phyloP scores from a whole-genome alignment of 768 basidiomycete genomes.

The Hortiboletus flavorubellus region DNA sequence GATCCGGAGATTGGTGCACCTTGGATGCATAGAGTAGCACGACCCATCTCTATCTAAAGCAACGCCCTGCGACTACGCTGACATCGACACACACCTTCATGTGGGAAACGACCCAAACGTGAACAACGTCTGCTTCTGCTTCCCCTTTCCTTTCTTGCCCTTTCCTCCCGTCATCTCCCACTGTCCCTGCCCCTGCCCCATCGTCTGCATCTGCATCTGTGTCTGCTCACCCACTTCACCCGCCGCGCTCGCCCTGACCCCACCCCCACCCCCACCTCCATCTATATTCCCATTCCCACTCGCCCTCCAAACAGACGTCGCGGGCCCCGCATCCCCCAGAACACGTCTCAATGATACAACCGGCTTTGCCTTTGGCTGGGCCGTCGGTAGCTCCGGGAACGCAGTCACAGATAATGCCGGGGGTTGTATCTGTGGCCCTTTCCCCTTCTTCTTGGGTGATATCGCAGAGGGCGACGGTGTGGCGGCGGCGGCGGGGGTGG shows the following conservation, averaged over 20 bases:
- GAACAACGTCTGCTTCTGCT: conserved; percentile 84
- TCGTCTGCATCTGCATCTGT: background rate
- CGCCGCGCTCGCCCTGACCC: background rate
- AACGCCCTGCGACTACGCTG: too few species aligned
- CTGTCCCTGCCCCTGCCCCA: background rate
- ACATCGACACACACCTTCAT: conserved; percentile 9
- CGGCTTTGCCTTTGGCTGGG: conserved; percentile 40
- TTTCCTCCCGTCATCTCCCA: conserved; percentile 31
- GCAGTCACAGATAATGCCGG: conserved; percentile 50
- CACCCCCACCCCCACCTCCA: background rate
- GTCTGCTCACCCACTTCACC: background rate
- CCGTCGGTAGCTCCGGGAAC: conserved; percentile 69
- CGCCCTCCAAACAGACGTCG: conserved; percentile 31
- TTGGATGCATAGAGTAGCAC: too few species aligned
- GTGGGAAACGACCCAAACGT: conserved; percentile 52
- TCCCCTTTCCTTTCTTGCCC: conserved; percentile 76
- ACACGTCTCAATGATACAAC: conserved; percentile 64
- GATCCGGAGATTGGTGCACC: too few species aligned
- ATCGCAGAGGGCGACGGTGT: background rate
- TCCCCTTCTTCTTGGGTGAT: conserved; percentile 11
- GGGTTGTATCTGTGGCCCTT: conserved; percentile 24
- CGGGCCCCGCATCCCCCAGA: conserved; percentile 30
- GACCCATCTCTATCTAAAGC: too few species aligned
- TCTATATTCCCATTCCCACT: background rate
- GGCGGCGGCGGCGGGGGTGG: background rate